Percentiles rank a stretch among this genome's conserved stretches.
Conservation (phyloP, 805 yeast species). For the Grigorovia yakushimaensis region DNA sequence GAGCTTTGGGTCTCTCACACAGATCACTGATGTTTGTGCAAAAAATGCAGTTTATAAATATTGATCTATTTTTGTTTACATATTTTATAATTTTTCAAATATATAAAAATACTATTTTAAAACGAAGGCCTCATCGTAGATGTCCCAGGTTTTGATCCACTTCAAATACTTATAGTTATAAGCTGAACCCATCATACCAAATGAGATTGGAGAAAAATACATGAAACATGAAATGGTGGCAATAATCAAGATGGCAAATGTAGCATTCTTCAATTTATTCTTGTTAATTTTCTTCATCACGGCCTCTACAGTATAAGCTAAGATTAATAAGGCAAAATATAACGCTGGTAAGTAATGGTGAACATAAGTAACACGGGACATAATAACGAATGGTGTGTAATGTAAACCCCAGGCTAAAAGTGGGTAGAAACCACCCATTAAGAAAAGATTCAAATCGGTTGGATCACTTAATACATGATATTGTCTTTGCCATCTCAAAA, state of each 20-base stretch:
- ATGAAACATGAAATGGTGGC: constrained; percentile 45
- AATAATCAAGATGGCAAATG: constrained; percentile 30
- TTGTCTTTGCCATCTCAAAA: constrained; percentile 81
- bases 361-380: constrained; percentile 81
- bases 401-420: constrained; percentile 77
- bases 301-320: constrained; percentile 45
- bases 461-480: constrained; percentile 45
- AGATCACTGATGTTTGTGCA: neutral
- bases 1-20: no score
- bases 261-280: constrained; percentile 17
- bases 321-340: constrained; percentile 59
- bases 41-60: neutral
- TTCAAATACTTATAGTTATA: constrained; percentile 34
- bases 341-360: constrained; percentile 82
- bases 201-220: constrained; percentile 50
- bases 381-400: constrained; percentile 61
- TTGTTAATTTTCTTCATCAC: constrained; percentile 27
- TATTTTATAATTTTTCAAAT: neutral
- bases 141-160: constrained; percentile 42
- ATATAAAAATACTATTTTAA: neutral
- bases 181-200: constrained; percentile 52
- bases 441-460: constrained; percentile 39
- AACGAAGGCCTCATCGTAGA: constrained; percentile 8
- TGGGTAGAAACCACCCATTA: constrained; percentile 70
- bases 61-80: neutral